These are phyloP conservation scores for Mayamaea pseudoterrestris DNA, from an alignment of 108 stramenopile species.

Conservation along the genomic window DNA sequence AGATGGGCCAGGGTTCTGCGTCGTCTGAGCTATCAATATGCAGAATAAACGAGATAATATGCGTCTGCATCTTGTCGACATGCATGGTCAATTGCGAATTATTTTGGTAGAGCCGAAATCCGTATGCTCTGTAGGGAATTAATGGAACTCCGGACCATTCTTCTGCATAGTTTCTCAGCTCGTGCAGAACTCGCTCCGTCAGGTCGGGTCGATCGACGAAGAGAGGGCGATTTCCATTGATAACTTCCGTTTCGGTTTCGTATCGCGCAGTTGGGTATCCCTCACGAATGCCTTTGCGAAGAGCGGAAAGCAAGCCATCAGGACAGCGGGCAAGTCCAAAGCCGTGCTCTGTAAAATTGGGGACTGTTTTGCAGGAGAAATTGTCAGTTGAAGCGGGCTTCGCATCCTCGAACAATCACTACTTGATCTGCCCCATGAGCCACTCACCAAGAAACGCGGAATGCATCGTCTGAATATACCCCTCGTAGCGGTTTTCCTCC, in stretches of 20 bases:
- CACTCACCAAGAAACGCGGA: conserved; percentile 21
- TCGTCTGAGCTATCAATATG: conserved; percentile 74
- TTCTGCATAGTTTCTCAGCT: conserved; percentile 52
- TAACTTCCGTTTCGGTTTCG: conserved; percentile 25
- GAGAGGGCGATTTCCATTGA: conserved; percentile 25
- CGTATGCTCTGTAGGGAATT: conserved; percentile 47
- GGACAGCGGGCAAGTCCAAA: conserved; percentile 58
- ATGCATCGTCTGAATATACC: conserved; percentile 39
- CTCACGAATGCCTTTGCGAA: conserved; percentile 30
- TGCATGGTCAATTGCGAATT: conserved; percentile 68
- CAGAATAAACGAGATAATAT: conserved; percentile 73
- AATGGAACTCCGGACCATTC: conserved; percentile 47
- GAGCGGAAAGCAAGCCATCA: conserved; percentile 31
- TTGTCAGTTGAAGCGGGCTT: neutral
- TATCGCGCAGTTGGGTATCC: conserved; percentile 10
- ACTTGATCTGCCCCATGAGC: neutral
- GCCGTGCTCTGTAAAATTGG: conserved; percentile 62
- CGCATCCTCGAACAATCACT: neutral
- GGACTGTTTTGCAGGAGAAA: neutral
- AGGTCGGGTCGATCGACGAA: conserved; percentile 39
- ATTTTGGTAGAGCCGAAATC: conserved; percentile 68
- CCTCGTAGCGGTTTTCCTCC: conserved; percentile 45
- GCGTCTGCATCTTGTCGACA: conserved; percentile 59
- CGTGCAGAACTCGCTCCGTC: conserved; percentile 35
- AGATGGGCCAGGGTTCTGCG: conserved; percentile 19